These are phyloP conservation scores for Penicillium steckii DNA, from an alignment of 495 filamentous ascomycete genomes.

Conservation along the genomic window DNA sequence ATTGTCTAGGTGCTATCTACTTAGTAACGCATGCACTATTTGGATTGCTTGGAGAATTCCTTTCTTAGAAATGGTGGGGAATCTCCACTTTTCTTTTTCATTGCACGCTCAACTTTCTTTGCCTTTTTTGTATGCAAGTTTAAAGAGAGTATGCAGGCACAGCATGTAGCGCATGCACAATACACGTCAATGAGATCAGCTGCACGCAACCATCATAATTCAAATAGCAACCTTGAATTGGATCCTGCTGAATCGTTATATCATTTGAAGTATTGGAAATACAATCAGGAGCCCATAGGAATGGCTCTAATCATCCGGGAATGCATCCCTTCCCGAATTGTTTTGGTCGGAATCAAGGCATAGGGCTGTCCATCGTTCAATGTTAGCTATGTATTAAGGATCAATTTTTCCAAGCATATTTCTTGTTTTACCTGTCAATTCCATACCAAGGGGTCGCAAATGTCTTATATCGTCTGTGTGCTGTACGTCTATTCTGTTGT, in stretches of 20 bases:
- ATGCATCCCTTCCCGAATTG: constrained; percentile 29
- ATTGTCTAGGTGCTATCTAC: constrained; percentile 7
- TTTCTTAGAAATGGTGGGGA: neutral
- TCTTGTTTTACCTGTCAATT: neutral
- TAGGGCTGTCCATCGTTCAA: constrained; percentile 10
- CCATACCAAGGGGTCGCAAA: constrained; percentile 25
- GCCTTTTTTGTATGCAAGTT: neutral
- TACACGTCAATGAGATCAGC: no score
- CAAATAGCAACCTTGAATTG: no score
- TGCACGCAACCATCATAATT: no score
- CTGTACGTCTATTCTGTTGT: neutral
- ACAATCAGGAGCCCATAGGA: constrained; percentile 1
- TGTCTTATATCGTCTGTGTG: neutral
- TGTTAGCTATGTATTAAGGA: neutral
- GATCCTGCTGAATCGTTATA: neutral
- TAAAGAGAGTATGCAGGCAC: neutral
- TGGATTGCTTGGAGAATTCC: constrained; percentile 11
- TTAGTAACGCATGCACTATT: constrained; percentile 5
- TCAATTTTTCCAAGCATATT: constrained; percentile 15
- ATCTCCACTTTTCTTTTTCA: neutral
- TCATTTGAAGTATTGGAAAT: neutral
- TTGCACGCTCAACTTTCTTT: neutral
- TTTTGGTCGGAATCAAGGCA: constrained; percentile 10
- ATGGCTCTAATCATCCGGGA: constrained; percentile 8
- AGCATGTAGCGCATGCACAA: no score